phyloP scores from a whole-genome alignment of 2,329 filamentous ascomycete species.

The Nigrograna mackinnonii region DNA sequence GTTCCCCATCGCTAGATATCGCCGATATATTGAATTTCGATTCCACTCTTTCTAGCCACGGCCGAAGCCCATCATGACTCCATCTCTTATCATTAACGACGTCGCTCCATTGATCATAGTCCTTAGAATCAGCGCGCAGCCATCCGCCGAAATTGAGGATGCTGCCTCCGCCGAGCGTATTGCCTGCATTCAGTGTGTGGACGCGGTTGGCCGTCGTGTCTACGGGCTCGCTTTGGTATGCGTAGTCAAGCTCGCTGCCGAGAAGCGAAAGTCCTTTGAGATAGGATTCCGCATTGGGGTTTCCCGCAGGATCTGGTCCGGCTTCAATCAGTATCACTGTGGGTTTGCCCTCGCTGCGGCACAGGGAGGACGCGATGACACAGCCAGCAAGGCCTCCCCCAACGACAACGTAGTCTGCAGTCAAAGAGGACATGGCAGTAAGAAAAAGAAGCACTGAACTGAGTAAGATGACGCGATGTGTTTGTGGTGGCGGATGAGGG shows the following conservation, averaged over 20 bases:
- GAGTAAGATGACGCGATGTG: too few relatives aligned
- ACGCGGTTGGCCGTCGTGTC: slow-evolving; percentile 22
- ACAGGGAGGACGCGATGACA: slow-evolving; percentile 40
- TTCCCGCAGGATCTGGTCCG: slow-evolving; percentile 32
- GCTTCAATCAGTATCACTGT: slow-evolving; percentile 43
- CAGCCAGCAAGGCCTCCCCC: slow-evolving; percentile 43
- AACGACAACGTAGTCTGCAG: slow-evolving; percentile 43
- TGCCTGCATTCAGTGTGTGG: slow-evolving; percentile 36
- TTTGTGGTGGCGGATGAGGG: too few relatives aligned
- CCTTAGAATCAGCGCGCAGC: slow-evolving; percentile 42
- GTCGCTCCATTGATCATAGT: slow-evolving; percentile 48
- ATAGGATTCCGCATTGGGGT: slow-evolving; percentile 23
- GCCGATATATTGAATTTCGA: slow-evolving; percentile 17
- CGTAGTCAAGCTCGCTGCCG: slow-evolving; percentile 39
- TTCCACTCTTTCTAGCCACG: slow-evolving; percentile 50
- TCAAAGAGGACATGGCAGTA: too few relatives aligned
- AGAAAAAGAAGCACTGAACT: too few relatives aligned
- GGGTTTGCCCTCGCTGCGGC: slow-evolving; percentile 7
- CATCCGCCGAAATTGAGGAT: slow-evolving; percentile 48
- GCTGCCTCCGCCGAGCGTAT: slow-evolving; percentile 47
- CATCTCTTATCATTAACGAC: slow-evolving; percentile 44
- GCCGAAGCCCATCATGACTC: slow-evolving; percentile 47
- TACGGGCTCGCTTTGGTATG: slow-evolving; percentile 38
- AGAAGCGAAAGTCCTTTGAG: slow-evolving; percentile 31
- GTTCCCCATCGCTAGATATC: slow-evolving; percentile 10